Conservation (phyloP, 768 basidiomycete genomes). For the Exsudoporus frostii region DNA sequence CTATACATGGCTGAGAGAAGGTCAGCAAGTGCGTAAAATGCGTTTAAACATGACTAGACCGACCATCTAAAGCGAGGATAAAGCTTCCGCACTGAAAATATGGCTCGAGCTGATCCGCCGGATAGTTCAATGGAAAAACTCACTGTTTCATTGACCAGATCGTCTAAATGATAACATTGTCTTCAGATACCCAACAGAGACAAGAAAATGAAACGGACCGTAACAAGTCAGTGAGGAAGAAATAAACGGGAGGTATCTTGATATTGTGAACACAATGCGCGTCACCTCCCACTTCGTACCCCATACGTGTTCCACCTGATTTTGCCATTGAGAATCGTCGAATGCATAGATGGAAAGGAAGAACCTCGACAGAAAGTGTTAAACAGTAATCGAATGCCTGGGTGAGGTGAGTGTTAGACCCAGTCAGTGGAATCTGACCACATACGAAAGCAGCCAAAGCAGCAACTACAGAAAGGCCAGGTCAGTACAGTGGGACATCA, state of each 20-base stretch:
- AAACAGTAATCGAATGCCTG: conserved; percentile 24
- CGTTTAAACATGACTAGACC: background rate
- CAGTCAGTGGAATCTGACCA: background rate
- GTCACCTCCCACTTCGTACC: conserved; percentile 22
- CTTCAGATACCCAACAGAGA: background rate
- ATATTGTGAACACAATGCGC: conserved; percentile 23
- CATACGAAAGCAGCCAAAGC: conserved; percentile 18
- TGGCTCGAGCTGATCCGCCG: background rate
- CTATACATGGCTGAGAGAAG: conserved; percentile 9
- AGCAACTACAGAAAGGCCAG: conserved; percentile 11
- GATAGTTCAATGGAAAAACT: background rate
- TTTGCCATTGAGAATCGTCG: background rate
- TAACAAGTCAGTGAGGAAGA: conserved; percentile 16
- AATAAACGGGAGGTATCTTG: conserved; percentile 29
- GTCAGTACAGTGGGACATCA: background rate
- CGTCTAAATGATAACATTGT: conserved; percentile 1
- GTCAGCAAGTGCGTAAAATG: background rate
- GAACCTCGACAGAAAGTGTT: conserved; percentile 23
- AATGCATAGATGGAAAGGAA: background rate
- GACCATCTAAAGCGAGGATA: conserved; percentile 18
- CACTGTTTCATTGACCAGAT: conserved; percentile 1
- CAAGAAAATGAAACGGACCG: conserved; percentile 4
- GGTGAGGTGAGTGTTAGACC: background rate
- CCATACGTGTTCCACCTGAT: conserved; percentile 25
- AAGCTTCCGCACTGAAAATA: conserved; percentile 19